Evolutionary conservation across 345 rosid species (phyloP).

Genomic region (Arabis hirsuta): DNA sequence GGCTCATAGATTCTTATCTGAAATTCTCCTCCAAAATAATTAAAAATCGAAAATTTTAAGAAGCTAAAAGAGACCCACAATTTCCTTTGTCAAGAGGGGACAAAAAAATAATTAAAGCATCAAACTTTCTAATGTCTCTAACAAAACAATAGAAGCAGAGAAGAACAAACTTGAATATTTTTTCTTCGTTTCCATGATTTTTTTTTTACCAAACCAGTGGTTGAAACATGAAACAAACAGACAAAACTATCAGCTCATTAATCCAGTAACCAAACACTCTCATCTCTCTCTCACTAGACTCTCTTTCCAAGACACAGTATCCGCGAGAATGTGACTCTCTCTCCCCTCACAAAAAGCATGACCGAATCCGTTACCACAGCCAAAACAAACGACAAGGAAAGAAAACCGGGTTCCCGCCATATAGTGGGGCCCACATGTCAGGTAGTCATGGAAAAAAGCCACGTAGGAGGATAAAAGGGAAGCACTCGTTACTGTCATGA

Average conservation of each 20-base stretch:
- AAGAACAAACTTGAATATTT: conserved; percentile 21
- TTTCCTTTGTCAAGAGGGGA: conserved; percentile 18
- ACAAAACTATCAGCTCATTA: conserved; percentile 33
- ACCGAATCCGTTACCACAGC: conserved; percentile 42
- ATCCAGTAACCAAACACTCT: conserved; percentile 31
- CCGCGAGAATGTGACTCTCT: conserved; percentile 34
- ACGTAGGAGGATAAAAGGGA: conserved; percentile 42
- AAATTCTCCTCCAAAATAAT: conserved; percentile 13
- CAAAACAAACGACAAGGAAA: conserved; percentile 26
- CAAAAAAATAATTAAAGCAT: conserved; percentile 8
- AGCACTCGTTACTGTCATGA: conserved; percentile 49
- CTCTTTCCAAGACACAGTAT: conserved; percentile 43
- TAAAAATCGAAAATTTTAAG: neutral
- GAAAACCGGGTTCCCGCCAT: conserved; percentile 49
- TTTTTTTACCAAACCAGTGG: conserved; percentile 26
- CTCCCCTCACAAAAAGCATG: conserved; percentile 37
- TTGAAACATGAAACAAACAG: conserved; percentile 35
- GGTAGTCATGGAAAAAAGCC: conserved; percentile 39
- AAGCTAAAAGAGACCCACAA: conserved; percentile 5
- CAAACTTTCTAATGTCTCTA: conserved; percentile 20
- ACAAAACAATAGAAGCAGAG: neutral
- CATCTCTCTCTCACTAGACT: conserved; percentile 14
- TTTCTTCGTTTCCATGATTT: neutral
- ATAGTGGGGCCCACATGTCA: conserved; percentile 36
- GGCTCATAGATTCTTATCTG: conserved; percentile 46